Evolutionary conservation across 2,329 filamentous ascomycete genomes (phyloP), one percentile per base, ranked within the genome.

Genomic region (Hirsutella rhossiliensis): DNA sequence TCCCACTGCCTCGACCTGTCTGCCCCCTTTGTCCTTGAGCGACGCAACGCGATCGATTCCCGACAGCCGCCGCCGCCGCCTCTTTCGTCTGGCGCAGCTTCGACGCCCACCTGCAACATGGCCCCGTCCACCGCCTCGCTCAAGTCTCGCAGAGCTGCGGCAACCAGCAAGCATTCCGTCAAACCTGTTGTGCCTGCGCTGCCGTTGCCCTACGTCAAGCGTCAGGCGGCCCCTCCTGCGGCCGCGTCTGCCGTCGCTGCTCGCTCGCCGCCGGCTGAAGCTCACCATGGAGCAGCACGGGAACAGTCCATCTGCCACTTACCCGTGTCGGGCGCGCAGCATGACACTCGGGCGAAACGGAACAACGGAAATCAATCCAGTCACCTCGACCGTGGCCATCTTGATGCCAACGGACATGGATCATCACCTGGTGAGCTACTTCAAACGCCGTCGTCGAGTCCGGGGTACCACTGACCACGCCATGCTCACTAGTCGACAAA

Each of bases 111-210:
- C 13, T 37, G 36, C 49, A 48, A 27, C 47, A 65, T 65, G 62
- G 58, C 60, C 43, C 61, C 62, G 37, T 44, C 51, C 42, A 62
- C 56, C 52, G 58, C 56, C 50, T 54, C 57, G 38, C 52, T 50
- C 48, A 61, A 57, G 53, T 45, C 54, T 51, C 61, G 61, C 50
- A 57, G 56, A 50, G 50, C 51, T 46, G 54, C 50, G 44, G 43
- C 50, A 40, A 51, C 6, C 23, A 27, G 50, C 52, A 60, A 56
- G 54, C 55, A 58, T 43, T 53, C 50, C 45, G 48, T 55, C 45
- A 63, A 61, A 49, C 55, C 60, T 40, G 56, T 66, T 36, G 53
- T 62, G 45, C 64, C 64, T 46, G 64, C 58, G 44, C 59, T 67
- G 39, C 64, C 64, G 41, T 50, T 67, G 48, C 61, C 61, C 17